Evolutionary conservation across 768 basidiomycete genomes (phyloP).

Genomic region (Calocera viscosa): DNA sequence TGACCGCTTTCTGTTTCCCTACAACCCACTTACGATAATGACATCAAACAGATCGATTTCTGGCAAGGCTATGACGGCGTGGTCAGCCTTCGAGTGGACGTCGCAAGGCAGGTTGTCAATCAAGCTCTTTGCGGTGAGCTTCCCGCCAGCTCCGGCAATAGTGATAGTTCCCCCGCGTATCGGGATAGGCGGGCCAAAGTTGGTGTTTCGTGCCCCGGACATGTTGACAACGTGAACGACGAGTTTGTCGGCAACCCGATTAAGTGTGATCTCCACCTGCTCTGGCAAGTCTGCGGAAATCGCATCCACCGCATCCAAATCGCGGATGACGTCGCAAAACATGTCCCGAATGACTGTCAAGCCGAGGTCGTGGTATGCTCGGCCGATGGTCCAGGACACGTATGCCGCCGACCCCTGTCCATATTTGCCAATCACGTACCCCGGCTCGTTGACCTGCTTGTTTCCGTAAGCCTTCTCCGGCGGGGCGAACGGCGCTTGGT

Average conservation of each 20-base stretch:
- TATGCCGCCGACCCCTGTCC: neutral
- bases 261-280: neutral
- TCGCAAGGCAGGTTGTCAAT: neutral
- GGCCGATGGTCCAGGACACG: neutral
- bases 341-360: neutral
- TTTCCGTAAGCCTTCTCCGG: slow-evolving; percentile 4
- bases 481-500: neutral
- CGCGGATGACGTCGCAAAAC: neutral
- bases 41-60: neutral
- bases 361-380: neutral
- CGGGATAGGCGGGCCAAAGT: neutral
- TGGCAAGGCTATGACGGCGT: neutral
- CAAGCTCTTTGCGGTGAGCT: neutral
- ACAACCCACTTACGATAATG: neutral
- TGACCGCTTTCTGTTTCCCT: neutral
- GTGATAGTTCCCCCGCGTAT: neutral
- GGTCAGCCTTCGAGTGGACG: neutral
- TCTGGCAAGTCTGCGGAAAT: neutral
- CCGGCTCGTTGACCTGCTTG: neutral
- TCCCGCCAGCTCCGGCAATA: neutral
- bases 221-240: neutral
- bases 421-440: neutral
- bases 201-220: neutral
- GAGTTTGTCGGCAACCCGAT: neutral
- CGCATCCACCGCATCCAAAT: neutral